Conservation (phyloP, 106 monocot genomes). For the Dioscorea zingiberensis region DNA sequence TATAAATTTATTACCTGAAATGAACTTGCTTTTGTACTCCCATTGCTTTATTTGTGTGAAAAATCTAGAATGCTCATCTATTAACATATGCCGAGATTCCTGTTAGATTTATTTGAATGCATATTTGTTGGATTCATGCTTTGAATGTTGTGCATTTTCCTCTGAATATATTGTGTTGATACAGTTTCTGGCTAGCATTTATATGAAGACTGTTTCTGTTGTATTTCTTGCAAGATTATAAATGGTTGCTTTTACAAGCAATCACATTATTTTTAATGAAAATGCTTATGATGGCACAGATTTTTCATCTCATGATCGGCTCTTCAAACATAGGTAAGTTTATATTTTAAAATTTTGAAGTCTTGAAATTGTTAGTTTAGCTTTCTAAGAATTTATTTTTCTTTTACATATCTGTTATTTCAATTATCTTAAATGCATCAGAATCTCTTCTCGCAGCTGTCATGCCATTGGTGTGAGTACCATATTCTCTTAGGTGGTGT, state of each 20-base stretch:
- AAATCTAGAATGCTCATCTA: no score
- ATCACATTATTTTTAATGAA: conserved; percentile 10
- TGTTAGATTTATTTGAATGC: no score
- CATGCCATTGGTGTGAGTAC: not conserved
- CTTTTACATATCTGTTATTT: no score
- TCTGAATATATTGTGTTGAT: not conserved
- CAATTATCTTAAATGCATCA: not conserved
- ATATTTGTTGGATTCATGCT: not conserved
- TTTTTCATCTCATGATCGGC: conserved; percentile 81
- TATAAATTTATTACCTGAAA: no score
- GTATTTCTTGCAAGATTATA: not conserved
- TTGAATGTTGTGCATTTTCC: not conserved
- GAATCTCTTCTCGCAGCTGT: not conserved
- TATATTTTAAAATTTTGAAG: not conserved
- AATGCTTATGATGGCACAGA: conserved; percentile 42
- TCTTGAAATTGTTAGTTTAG: no score
- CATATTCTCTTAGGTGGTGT: not conserved
- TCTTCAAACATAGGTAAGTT: conserved; percentile 60
- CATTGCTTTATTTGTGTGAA: no score
- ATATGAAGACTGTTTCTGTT: not conserved
- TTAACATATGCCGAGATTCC: no score
- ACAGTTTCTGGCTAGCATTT: not conserved
- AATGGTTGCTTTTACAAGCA: not conserved
- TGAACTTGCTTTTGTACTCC: no score
- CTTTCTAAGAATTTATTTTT: no score